Percentiles rank a stretch among this genome's conserved stretches.
phyloP scores from a whole-genome alignment of 176 grass and related monocot genomes.

The Zea luxurians region DNA sequence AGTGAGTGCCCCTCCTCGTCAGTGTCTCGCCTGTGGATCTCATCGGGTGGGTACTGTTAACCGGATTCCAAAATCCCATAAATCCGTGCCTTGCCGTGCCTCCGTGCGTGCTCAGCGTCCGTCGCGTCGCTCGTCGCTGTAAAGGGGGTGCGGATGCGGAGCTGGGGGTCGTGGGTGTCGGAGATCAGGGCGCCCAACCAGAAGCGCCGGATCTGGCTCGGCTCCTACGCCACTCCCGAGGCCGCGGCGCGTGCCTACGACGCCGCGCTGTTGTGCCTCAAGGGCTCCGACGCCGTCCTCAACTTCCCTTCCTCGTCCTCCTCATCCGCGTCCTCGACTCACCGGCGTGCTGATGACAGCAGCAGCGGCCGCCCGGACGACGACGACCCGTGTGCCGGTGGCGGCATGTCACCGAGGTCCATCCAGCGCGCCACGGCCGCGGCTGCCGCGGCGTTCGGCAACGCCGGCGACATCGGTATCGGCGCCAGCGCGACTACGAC shows the following conservation, averaged over 20 bases:
- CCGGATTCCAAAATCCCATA: too few species aligned
- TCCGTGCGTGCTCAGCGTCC: too few species aligned
- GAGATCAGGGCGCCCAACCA: slow-evolving; percentile 91
- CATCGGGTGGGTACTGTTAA: too few species aligned
- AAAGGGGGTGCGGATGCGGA: slow-evolving; percentile 93
- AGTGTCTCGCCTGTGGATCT: too few species aligned
- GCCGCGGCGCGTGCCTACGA: slow-evolving; percentile 91
- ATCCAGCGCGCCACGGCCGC: slow-evolving; percentile 70
- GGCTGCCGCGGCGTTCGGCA: slow-evolving; percentile 47
- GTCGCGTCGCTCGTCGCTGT: too few species aligned
- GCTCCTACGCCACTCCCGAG: slow-evolving; percentile 83
- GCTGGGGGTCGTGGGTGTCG: slow-evolving; percentile 96
- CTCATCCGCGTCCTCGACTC: slow-evolving; percentile 8
- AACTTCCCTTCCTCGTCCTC: slow-evolving; percentile 61
- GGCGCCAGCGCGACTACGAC: slow-evolving; percentile 24
- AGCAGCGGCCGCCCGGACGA: background rate
- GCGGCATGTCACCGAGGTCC: slow-evolving; percentile 71
- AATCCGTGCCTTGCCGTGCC: too few species aligned
- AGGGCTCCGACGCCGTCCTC: slow-evolving; percentile 73
- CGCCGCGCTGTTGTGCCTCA: slow-evolving; percentile 86
- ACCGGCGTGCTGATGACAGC: background rate
- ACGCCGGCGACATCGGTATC: background rate
- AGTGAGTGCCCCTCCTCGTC: too few species aligned
- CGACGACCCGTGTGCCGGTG: background rate
- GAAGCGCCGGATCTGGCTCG: slow-evolving; percentile 94